Evolutionary conservation across 164 flowering plant species (phyloP), one percentile per base, ranked within the genome.

Genomic region (Amborella trichopoda): DNA sequence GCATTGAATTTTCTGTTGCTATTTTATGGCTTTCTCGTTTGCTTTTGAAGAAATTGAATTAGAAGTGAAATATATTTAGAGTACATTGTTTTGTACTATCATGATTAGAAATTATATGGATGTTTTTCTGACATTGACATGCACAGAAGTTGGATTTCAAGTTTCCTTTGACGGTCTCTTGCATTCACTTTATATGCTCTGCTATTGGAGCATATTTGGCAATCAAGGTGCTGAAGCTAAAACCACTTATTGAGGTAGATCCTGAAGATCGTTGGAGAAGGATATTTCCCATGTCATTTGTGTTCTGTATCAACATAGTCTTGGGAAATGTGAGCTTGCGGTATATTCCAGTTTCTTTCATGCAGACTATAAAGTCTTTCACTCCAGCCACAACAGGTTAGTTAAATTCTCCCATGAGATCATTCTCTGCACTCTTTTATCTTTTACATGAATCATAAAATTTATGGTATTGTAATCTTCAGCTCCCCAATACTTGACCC

Each of bases 331-430:
- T 86, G 46, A 90, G 98, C 78, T 66, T 90, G 22, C 77, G 98
- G 6, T 90, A 79, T 63, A 86, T 90, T 51, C 98, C 98, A 33
- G 98, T 90, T 40, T 90, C 98, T 20, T 90, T 90, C 59, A 90
- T 90, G 98, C 98, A 90, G 67, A 90, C 98, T 6, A 86, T 90
- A 46, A 90, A 90, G 67, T 90, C 98, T 0, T 90, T 90, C 59
- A 90, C 95, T 54, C 98, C 98, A 52, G 98, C 98, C 56, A 90
- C 98, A 44, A 90, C 98, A 74, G 98, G 98, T 90, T 41, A 54
- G 76, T 17, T 48, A 53, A 12, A 26, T 38, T 24, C 14, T 42
- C 19, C 47, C 12, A 18, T n/a, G n/a, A n/a, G n/a, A n/a, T n/a
- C n/a, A n/a, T n/a, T 46, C 34, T 27, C 39, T 44, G 26, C 25